Evolutionary conservation across 129 eudicot genomes (phyloP).

Genomic region (Pulicaria dysenterica): DNA sequence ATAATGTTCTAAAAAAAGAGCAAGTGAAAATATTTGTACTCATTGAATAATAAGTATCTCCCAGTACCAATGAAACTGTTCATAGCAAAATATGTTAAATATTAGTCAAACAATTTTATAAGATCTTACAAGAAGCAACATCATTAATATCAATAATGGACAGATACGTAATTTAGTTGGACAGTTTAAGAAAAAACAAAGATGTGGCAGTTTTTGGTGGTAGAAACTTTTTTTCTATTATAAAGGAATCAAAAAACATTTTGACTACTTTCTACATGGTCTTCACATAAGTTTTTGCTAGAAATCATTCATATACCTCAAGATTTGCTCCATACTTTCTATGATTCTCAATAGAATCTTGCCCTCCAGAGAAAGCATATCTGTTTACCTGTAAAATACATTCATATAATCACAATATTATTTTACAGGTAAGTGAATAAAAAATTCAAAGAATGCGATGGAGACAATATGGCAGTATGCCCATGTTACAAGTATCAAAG

Average conservation of each 20-base stretch:
- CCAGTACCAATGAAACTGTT: no score
- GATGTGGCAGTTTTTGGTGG: no score
- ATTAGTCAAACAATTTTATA: no score
- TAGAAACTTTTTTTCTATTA: background rate
- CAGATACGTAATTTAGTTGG: background rate
- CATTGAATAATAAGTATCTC: no score
- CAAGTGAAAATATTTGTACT: background rate
- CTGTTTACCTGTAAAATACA: slow-evolving; percentile 60
- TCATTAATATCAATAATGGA: no score
- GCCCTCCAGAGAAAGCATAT: slow-evolving; percentile 97
- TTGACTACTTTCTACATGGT: background rate
- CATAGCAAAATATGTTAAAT: no score
- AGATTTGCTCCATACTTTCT: slow-evolving; percentile 85
- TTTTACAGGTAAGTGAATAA: background rate
- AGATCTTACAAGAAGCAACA: no score
- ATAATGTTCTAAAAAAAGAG: background rate
- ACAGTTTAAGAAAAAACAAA: background rate
- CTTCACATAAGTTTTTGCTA: background rate
- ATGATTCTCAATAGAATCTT: slow-evolving; percentile 85
- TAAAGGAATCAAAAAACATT: background rate
- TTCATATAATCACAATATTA: slow-evolving; percentile 4
- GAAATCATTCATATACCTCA: slow-evolving; percentile 52
- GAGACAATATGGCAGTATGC: background rate
- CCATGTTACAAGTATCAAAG: background rate
- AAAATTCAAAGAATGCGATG: background rate